These are phyloP conservation scores for Botrytis fabae DNA, from an alignment of 2,329 filamentous ascomycete species.

Conservation along the genomic window DNA sequence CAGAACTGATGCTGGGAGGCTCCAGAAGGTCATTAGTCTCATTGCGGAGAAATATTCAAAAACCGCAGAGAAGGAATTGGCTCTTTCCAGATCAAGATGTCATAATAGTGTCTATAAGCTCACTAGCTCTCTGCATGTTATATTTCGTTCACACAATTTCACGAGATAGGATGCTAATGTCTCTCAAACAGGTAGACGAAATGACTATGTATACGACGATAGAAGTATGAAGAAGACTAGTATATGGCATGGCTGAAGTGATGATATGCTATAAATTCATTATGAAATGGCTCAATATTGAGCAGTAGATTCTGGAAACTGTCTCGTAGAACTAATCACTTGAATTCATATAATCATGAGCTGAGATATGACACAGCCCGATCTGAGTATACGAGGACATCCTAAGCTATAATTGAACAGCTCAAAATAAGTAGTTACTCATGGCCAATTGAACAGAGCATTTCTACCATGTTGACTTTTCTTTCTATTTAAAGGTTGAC, in stretches of 20 bases:
- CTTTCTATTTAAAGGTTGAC: background rate
- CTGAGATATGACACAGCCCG: accelerated
- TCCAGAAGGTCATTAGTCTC: too few relatives aligned
- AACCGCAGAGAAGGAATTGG: too few relatives aligned
- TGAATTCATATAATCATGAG: too few relatives aligned
- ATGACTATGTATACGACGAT: background rate
- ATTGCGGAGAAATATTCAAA: too few relatives aligned
- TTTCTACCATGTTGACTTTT: background rate
- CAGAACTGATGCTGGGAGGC: too few relatives aligned
- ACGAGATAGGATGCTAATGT: accelerated
- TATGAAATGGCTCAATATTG: background rate
- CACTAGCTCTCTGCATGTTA: too few relatives aligned
- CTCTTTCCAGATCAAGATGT: background rate
- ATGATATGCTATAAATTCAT: background rate
- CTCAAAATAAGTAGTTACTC: accelerated
- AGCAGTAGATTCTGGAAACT: background rate
- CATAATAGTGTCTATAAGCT: background rate
- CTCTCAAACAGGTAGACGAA: background rate
- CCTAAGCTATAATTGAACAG: background rate
- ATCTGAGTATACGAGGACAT: background rate
- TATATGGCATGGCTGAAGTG: background rate
- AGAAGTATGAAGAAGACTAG: background rate
- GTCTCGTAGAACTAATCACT: too few relatives aligned
- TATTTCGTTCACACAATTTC: too few relatives aligned
- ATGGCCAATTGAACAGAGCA: background rate